Conservation (phyloP, 495 filamentous ascomycete genomes). For the Halenospora varia region DNA sequence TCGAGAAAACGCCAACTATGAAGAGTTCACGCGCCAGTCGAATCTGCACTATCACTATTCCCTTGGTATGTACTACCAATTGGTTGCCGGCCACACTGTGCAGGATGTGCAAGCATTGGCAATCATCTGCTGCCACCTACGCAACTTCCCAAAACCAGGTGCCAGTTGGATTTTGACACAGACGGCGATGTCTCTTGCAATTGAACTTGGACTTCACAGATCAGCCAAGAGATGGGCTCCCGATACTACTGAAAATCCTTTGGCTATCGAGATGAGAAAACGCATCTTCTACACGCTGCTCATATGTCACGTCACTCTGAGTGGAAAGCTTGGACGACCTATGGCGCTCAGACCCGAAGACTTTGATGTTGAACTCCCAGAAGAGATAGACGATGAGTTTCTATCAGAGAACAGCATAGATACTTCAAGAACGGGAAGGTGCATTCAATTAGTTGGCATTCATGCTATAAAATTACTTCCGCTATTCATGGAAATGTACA, state of each 20-base stretch:
- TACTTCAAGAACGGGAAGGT: constrained; percentile 47
- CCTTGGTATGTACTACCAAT: constrained; percentile 59
- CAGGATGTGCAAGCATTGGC: constrained; percentile 67
- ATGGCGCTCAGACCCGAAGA: constrained; percentile 68
- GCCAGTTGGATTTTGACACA: constrained; percentile 61
- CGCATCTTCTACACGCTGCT: constrained; percentile 70
- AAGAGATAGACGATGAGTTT: constrained; percentile 62
- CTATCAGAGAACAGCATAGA: constrained; percentile 49
- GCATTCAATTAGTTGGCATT: constrained; percentile 61
- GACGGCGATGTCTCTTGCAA: constrained; percentile 56
- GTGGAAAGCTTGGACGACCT: constrained; percentile 69
- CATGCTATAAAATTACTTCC: constrained; percentile 54
- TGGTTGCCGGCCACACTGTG: constrained; percentile 53
- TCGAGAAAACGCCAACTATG: constrained; percentile 45
- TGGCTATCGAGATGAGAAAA: constrained; percentile 72
- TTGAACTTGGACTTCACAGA: constrained; percentile 71
- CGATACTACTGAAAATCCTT: constrained; percentile 42
- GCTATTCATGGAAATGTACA: constrained; percentile 66
- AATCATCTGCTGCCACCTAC: constrained; percentile 63
- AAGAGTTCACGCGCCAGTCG: constrained; percentile 52
- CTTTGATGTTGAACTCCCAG: constrained; percentile 71
- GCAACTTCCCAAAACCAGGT: constrained; percentile 75
- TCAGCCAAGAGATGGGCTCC: constrained; percentile 59
- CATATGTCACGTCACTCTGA: constrained; percentile 56
- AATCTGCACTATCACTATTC: constrained; percentile 75